phyloP scores from a whole-genome alignment of 495 filamentous ascomycete species.

The Talaromyces nanjingensis region DNA sequence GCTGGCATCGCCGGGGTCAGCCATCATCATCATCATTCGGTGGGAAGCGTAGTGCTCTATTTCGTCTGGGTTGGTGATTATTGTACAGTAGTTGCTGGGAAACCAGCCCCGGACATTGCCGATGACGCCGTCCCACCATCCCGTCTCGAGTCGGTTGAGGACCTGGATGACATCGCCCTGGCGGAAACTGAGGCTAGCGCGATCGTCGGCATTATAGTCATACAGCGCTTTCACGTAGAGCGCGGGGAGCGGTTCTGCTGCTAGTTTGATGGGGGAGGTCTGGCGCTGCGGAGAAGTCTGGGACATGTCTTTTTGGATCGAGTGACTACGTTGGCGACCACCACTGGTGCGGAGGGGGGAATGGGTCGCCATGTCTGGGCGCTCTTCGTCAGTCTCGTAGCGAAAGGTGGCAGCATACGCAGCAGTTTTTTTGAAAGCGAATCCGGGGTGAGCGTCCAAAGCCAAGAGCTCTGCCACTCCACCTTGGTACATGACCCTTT shows the following conservation, averaged over 20 bases:
- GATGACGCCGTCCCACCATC: slow-evolving; percentile 99
- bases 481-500: slow-evolving; percentile 9
- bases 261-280: slow-evolving; percentile 28
- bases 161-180: slow-evolving; percentile 96
- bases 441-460: slow-evolving; percentile 6
- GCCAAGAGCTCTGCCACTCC: slow-evolving; percentile 10
- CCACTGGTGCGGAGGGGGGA: not conserved
- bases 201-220: slow-evolving; percentile 95
- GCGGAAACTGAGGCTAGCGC: slow-evolving; percentile 91
- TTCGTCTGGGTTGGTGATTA: slow-evolving; percentile 70
- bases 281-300: slow-evolving; percentile 20
- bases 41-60: slow-evolving; percentile 30
- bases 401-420: slow-evolving; percentile 8
- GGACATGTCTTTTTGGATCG: slow-evolving; percentile 7
- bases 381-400: slow-evolving; percentile 8
- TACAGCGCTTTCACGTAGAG: slow-evolving; percentile 95
- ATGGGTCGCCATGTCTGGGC: slow-evolving; percentile 1
- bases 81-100: slow-evolving; percentile 94
- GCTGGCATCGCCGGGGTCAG: slow-evolving; percentile 40
- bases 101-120: slow-evolving; percentile 90
- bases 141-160: slow-evolving; percentile 93
- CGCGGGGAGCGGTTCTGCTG: slow-evolving; percentile 61
- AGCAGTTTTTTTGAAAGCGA: slow-evolving; percentile 7
- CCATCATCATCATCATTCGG: slow-evolving; percentile 26
- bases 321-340: slow-evolving; percentile 9